Conservation (phyloP, 345 rosid genomes). For the Brassica cretica region DNA sequence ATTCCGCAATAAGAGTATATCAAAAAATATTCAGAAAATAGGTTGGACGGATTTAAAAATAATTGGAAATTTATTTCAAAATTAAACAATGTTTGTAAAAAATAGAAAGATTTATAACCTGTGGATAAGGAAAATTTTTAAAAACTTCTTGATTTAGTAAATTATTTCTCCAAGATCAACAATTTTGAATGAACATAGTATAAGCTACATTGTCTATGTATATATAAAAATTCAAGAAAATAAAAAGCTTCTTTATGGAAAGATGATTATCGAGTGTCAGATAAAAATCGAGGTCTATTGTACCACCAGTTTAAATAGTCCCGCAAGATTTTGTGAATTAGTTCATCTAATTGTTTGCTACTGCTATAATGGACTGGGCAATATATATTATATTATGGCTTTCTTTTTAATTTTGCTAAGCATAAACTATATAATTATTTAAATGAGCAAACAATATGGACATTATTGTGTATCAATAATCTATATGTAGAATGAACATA, state of each 20-base stretch:
- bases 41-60: background rate
- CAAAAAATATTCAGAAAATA: too few relatives aligned
- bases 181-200: background rate
- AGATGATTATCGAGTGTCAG: background rate
- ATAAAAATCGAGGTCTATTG: too few relatives aligned
- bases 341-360: too few relatives aligned
- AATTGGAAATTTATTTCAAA: too few relatives aligned
- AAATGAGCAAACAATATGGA: background rate
- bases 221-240: background rate
- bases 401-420: background rate
- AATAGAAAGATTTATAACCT: background rate
- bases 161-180: background rate
- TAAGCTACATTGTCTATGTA: too few relatives aligned
- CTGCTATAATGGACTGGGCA: too few relatives aligned
- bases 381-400: background rate
- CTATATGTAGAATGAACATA: background rate
- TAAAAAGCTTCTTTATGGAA: background rate
- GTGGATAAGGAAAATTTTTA: background rate
- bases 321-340: too few relatives aligned
- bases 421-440: background rate
- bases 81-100: background rate
- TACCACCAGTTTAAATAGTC: too few relatives aligned
- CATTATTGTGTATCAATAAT: too few relatives aligned
- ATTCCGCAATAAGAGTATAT: too few relatives aligned
- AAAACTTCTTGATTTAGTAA: background rate